Evolutionary conservation across 2,329 filamentous ascomycete genomes (phyloP).

Genomic region (Polytolypa hystricis): DNA sequence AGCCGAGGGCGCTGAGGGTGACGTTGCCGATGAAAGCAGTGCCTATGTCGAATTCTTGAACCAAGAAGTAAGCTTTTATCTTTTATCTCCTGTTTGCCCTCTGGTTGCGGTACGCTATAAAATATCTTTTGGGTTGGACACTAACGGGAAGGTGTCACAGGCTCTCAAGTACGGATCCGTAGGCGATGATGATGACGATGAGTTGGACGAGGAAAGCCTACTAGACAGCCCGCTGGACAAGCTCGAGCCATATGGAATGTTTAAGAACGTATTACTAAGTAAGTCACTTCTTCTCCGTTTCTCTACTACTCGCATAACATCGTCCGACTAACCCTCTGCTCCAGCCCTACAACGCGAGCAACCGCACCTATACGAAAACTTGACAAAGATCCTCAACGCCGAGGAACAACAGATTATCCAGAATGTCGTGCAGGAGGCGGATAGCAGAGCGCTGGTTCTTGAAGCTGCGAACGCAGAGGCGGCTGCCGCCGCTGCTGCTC

Average conservation of each 20-base stretch:
- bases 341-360: slow-evolving; percentile 81
- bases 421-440: slow-evolving; percentile 62
- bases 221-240: slow-evolving; percentile 92
- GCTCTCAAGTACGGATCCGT: slow-evolving; percentile 73
- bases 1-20: slow-evolving; percentile 49
- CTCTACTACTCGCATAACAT: not conserved
- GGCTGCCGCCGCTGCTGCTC: slow-evolving; percentile 24
- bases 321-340: slow-evolving; percentile 15
- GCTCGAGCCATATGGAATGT: slow-evolving; percentile 85
- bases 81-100: not conserved
- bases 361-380: slow-evolving; percentile 71
- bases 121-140: no score
- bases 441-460: slow-evolving; percentile 39
- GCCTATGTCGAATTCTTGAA: slow-evolving; percentile 95
- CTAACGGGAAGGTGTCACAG: slow-evolving; percentile 31
- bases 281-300: slow-evolving; percentile 33
- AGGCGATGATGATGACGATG: slow-evolving; percentile 68
- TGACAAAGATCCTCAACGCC: slow-evolving; percentile 65
- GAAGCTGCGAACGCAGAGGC: slow-evolving; percentile 25
- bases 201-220: slow-evolving; percentile 83
- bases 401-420: slow-evolving; percentile 78
- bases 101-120: no score
- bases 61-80: slow-evolving; percentile 54
- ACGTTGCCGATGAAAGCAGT: slow-evolving; percentile 79
- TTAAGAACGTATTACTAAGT: slow-evolving; percentile 75